Base-by-base conservation (phyloP, 352 stramenopile genomes). In the Blastocystis sp. region DNA sequence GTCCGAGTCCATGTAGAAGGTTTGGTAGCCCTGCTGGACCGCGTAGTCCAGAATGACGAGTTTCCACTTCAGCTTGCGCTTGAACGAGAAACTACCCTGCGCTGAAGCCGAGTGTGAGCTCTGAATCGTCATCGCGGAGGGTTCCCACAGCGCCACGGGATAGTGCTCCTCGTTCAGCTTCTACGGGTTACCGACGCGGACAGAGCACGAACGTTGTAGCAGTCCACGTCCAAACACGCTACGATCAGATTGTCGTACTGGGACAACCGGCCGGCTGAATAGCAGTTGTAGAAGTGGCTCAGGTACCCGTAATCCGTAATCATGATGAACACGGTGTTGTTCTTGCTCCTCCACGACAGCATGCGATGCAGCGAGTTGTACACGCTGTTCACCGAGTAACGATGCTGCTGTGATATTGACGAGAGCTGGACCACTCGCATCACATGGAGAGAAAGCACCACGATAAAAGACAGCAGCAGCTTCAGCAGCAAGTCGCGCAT, bases 1-100 rank as follows among this genome's bases (percentile, higher is more conserved):
- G n/a, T 67, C 61, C n/a, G 61, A 67, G n/a, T 67, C 61, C 61
- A 67, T 67, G 21, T 67, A 67, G 7, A 67, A 56, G 48, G 48
- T 56, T 7, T 56, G 5, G 48, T 56, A 56, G 5, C 48, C 48
- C 5, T 14, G 48, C 48, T 56, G 5, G 48, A 56, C 48, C 5
- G 48, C 48, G 48, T 56, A 56, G 5, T 7, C 48, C 48, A 56
- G 48, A 56, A 56, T 56, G 48, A 56, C 14, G 5, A 56, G 48
- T 14, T 56, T 56, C 48, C 48, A 56, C 48, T 56, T 56, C 48
- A 56, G 48, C 14, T 56, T 56, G 48, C 14, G 5, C 48, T 56
- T 56, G 14, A 56, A 56, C 48, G 14, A 7, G 48, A 56, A 17
- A 14, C 48, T 56, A 14, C 48, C 48, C 14, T 56, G 48, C 48